Evolutionary conservation across 192 early-diverging fungal genomes (phyloP), one percentile per base, ranked within the genome.

Genomic region (Thoreauomyces humboldtii): DNA sequence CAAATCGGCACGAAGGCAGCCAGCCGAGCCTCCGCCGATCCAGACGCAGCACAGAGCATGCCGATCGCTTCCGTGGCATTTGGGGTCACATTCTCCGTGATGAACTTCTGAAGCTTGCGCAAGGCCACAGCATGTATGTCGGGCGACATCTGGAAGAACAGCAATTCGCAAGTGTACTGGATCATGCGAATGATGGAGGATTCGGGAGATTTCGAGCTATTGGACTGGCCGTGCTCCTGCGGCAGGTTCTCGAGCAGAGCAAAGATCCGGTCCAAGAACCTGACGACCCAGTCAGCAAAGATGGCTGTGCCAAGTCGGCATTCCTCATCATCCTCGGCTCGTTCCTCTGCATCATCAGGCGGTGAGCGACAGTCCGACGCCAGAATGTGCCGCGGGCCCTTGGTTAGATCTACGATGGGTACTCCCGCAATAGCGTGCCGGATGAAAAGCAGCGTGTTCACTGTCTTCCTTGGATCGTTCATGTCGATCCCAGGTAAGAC

Each of bases 401-500:
- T 60, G 2, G 86, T 86, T 46, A 87, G 38, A 65, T 93, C 90
- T 19, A 73, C 59, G 4, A 93, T 59, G 0, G 90, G 88, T 1
- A 91, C 81, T 28, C 73, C 79, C 68, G 86, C 73, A 7, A 87
- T 43, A 24, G 86, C 81, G 51, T 79, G 78, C 7, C 77, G 80
- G 27, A 93, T 75, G 70, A 92, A 93, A 42, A 87, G 63, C 7
- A 93, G 59, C 2, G 91, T 78, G 15, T 80, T 75, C 29, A 80
- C 73, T 3, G 94, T 86, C 71, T 96, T 98, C 32, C 71, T 80
- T 1, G 89, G 85, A 57, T 98, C 95, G 72, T 98, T 98, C 67
- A 94, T 76, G 64, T 98, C 94, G 29, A 98, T 90, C 25, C 93
- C 95, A 0, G 94, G 94, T 12, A 94, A 83, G 3, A 83, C 83